Base-by-base conservation (phyloP, 2,329 filamentous ascomycete species). In the Colletotrichum paranaense region DNA sequence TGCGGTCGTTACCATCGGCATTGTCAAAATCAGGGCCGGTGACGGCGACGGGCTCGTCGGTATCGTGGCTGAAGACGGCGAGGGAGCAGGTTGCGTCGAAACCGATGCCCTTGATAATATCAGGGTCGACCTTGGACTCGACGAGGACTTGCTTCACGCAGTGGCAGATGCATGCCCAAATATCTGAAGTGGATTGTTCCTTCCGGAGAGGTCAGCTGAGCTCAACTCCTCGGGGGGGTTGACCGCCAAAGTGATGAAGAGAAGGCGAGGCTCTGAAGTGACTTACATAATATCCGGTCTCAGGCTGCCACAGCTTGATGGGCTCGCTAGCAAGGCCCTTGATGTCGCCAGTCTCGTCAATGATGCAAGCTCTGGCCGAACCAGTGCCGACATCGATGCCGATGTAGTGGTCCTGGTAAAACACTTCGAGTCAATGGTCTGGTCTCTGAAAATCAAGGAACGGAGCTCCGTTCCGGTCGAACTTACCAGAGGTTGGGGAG, bases 71-170 rank as follows among this genome's bases (percentile, higher is more conserved):
- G 84, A 99, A 98, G 77, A 98, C 95, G 38, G 95, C 91, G 32
- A 99, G 90, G 22, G 97, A 99, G 87, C 97, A 99, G n/a, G 97
- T 99, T 26, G 97, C 97, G 82, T 99, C 97, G 83, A 99, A 98
- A 66, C 97, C 97, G 79, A 99, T 95, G 72, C 97, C 97, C 77
- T 93, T 93, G 78, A 99, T 93, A 46, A 90, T 92, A 75, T 86
- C 86, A 5, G 92, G 89, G 78, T 96, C 92, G 77, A 97, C 92
- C 77, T 92, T 92, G 77, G 96, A 93, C 82, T 98, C 93, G 80
- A 89, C 89, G 78, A 98, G 89, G 57, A 95, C 95, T 65, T 92
- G 90, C 79, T 95, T 93, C 49, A 98, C 95, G 55, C 95, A 97
- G 74, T 91, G 89, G 86, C 95, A 98, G 81, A 99, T 98, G 84